A percentile compares a stretch with the other conserved stretches of the same genome.
Evolutionary conservation across 306 rosid genomes (phyloP).

Genomic region (Luffa aegyptiaca): DNA sequence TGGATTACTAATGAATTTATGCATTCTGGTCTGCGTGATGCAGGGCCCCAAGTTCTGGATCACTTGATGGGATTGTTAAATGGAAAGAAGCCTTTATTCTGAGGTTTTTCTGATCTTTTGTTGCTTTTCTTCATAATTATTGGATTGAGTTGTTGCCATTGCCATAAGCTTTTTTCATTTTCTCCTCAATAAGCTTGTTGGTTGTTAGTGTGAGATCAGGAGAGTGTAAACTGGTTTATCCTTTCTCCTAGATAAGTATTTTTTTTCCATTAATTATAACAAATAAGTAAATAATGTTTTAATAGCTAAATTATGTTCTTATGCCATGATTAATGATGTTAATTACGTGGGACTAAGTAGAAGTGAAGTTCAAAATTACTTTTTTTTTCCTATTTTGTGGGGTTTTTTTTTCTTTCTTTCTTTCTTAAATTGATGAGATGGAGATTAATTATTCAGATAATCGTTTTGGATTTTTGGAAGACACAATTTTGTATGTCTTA

Average conservation of each 20-base stretch:
- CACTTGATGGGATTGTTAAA: constrained; percentile 72
- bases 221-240: background rate
- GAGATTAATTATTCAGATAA: too few species aligned
- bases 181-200: background rate
- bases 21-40: constrained; percentile 96
- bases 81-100: constrained; percentile 85
- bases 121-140: background rate
- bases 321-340: too few species aligned
- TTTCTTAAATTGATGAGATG: too few species aligned
- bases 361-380: too few species aligned
- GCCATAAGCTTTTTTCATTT: background rate
- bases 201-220: background rate
- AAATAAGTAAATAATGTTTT: too few species aligned
- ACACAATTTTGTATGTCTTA: too few species aligned
- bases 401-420: too few species aligned
- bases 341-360: too few species aligned
- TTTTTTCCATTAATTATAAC: background rate
- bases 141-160: background rate
- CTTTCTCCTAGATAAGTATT: background rate
- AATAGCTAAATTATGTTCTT: too few species aligned
- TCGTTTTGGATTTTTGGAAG: too few species aligned
- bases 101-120: constrained; percentile 1
- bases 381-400: too few species aligned
- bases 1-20: constrained; percentile 85
- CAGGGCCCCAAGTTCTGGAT: constrained; percentile 63